phyloP scores from a whole-genome alignment of 2,329 filamentous ascomycete species.

The Cordyceps militaris region DNA sequence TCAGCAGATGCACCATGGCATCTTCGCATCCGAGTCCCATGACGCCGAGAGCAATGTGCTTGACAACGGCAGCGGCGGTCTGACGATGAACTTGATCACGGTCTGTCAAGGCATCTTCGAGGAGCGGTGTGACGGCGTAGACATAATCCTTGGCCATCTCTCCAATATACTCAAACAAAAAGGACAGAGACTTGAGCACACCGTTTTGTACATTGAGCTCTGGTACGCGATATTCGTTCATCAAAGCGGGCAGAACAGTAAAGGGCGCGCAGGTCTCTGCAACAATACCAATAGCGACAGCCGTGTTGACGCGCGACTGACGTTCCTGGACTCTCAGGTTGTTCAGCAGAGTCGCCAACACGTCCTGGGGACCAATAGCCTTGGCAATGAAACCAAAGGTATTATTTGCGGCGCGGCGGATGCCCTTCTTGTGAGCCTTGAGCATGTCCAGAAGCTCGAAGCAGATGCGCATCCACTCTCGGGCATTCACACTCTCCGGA shows the following conservation, averaged over 20 bases:
- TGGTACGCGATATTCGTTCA: constrained; percentile 98
- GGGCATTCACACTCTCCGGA: constrained; percentile 89
- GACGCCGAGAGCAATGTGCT: constrained; percentile 96
- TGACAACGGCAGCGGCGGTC: constrained; percentile 92
- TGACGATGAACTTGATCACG: constrained; percentile 96
- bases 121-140: constrained; percentile 89
- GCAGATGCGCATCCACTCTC: constrained; percentile 99
- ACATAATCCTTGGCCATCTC: constrained; percentile 99
- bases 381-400: constrained; percentile 99
- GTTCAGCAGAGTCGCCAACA: constrained; percentile 89
- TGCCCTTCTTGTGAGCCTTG: constrained; percentile 99
- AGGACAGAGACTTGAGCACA: constrained; percentile 92
- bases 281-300: constrained; percentile 96
- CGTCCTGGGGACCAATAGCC: constrained; percentile 95
- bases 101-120: constrained; percentile 96
- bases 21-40: constrained; percentile 96
- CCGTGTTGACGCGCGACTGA: constrained; percentile 96
- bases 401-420: constrained; percentile 96
- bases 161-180: constrained; percentile 98
- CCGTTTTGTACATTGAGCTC: constrained; percentile 99
- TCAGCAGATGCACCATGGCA: constrained; percentile 95
- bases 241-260: constrained; percentile 93
- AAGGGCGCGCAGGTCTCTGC: constrained; percentile 98
- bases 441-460: constrained; percentile 99
- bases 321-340: constrained; percentile 96